phyloP scores from a whole-genome alignment of 1,284 basidiomycete species.

The Leccinum ponderosum region DNA sequence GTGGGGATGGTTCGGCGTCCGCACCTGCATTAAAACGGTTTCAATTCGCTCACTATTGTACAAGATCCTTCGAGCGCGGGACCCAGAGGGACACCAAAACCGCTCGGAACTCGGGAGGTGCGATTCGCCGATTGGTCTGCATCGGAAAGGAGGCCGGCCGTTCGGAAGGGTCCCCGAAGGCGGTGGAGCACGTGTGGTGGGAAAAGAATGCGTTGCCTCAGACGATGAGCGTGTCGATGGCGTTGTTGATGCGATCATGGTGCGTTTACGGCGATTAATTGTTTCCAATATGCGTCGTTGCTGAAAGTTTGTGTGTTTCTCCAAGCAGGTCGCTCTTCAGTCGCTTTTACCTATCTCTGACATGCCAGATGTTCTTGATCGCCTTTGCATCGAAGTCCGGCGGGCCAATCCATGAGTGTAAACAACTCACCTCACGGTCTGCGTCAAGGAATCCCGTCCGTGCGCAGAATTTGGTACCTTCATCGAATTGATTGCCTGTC shows the following conservation, averaged over 20 bases:
- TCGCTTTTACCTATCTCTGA: slow-evolving; percentile 56
- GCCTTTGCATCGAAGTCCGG: slow-evolving; percentile 49
- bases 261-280: slow-evolving; percentile 29
- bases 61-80: slow-evolving; percentile 19
- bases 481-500: too few species aligned
- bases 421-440: too few species aligned
- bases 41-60: slow-evolving; percentile 27
- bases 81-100: slow-evolving; percentile 55
- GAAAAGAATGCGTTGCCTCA: slow-evolving; percentile 52
- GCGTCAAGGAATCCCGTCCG: too few species aligned
- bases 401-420: too few species aligned
- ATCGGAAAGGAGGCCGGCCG: slow-evolving; percentile 75
- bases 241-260: slow-evolving; percentile 60
- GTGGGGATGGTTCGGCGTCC: slow-evolving; percentile 9
- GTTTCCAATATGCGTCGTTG: neutral
- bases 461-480: too few species aligned
- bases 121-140: slow-evolving; percentile 79
- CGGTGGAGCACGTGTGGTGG: slow-evolving; percentile 71
- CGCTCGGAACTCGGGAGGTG: slow-evolving; percentile 77
- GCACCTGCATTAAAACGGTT: slow-evolving; percentile 23
- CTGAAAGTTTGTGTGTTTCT: neutral
- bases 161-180: slow-evolving; percentile 80
- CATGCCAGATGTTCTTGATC: slow-evolving; percentile 58
- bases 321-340: slow-evolving; percentile 54
- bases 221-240: slow-evolving; percentile 39